Conservation (phyloP, 176 grass and related monocot species). For the Rhynchospora pubera region DNA sequence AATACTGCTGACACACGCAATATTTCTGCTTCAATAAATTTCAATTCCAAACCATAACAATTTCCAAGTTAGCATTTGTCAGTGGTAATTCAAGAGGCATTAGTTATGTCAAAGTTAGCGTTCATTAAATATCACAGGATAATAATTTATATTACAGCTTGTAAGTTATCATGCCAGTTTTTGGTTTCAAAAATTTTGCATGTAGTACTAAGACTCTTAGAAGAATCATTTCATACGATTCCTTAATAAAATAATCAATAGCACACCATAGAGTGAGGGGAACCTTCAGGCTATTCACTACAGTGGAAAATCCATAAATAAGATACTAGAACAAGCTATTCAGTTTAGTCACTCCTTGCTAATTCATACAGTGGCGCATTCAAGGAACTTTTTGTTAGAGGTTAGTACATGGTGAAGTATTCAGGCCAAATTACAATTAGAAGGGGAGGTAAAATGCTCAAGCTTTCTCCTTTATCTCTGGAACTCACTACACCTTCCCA, state of each 20-base stretch:
- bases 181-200: neutral
- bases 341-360: neutral
- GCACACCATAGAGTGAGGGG: neutral
- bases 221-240: neutral
- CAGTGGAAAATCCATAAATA: neutral
- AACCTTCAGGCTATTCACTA: constrained; percentile 1
- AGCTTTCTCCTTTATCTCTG: neutral
- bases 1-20: constrained; percentile 92
- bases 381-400: neutral
- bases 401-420: neutral
- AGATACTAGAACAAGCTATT: neutral
- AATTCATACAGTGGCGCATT: neutral
- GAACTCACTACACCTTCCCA: neutral
- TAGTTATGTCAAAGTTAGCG: constrained; percentile 20
- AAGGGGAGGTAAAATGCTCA: neutral
- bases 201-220: neutral
- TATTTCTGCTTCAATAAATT: constrained; percentile 96
- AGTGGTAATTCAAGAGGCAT: constrained; percentile 22
- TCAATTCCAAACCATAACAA: constrained; percentile 83
- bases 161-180: neutral
- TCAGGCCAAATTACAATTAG: neutral
- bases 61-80: constrained; percentile 75
- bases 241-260: neutral
- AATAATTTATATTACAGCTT: constrained; percentile 8
- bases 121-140: neutral